Base-by-base conservation (phyloP, 129 eudicot genomes). In the Centella asiatica region DNA sequence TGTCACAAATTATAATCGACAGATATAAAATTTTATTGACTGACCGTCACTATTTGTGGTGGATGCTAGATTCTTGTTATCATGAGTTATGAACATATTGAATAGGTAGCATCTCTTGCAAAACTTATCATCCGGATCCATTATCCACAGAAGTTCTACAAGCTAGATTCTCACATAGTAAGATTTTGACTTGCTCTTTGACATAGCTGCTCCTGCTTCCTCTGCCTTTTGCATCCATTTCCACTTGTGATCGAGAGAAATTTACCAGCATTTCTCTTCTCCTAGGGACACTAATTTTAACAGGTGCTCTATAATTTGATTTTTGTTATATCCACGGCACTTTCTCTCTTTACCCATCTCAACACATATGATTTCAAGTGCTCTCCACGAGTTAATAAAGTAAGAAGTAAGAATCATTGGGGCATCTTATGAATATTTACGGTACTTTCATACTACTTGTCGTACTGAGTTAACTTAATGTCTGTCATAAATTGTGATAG, bases 51-150 rank as follows among this genome's bases (percentile, higher is more conserved):
- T n/a, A n/a, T n/a, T n/a, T n/a, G n/a, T n/a, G n/a, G n/a, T n/a
- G n/a, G n/a, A n/a, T n/a, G n/a, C n/a, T n/a, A n/a, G n/a, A n/a
- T n/a, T n/a, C n/a, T n/a, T n/a, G n/a, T n/a, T n/a, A n/a, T n/a
- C n/a, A n/a, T n/a, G n/a, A n/a, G n/a, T n/a, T n/a, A n/a, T n/a
- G n/a, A n/a, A n/a, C n/a, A n/a, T n/a, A n/a, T n/a, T n/a, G n/a
- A n/a, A n/a, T n/a, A n/a, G n/a, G n/a, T n/a, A 87, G 64, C 98
- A 90, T 71, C 98, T 72, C 69, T 80, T 90, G 80, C 98, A 90
- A 72, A 90, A 90, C 22, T 56, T 72, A 76, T 77, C 88, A 13
- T 78, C 77, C 5, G 42, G 65, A n/a, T 57, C 74, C 75, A 87
- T 40, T 62, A n/a, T 57, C 74, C 75, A 87, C 34, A 20, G 75